These are phyloP conservation scores for Themeda triandra DNA, from an alignment of 176 grass and related monocot species.

Conservation along the genomic window DNA sequence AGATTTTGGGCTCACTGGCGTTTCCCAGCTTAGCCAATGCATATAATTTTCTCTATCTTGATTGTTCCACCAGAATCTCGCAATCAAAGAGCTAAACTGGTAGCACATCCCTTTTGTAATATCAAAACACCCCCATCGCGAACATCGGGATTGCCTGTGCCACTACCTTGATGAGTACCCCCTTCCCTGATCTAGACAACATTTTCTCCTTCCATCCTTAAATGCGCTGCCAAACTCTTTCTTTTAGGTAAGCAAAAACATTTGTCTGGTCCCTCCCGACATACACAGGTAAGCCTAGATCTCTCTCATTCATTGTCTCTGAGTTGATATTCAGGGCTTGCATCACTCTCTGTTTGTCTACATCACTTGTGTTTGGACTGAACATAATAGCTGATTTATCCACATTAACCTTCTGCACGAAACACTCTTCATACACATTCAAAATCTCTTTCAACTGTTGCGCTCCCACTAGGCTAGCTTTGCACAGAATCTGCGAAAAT, in stretches of 20 bases:
- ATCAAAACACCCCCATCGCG: background rate
- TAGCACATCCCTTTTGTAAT: background rate
- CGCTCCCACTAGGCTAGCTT: too few species aligned
- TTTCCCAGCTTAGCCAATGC: background rate
- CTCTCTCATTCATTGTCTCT: background rate
- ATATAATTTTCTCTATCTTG: background rate
- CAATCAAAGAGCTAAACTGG: background rate
- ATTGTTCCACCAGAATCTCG: background rate
- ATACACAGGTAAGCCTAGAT: background rate
- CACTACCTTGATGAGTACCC: background rate
- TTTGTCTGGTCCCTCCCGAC: background rate
- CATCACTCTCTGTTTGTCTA: too few species aligned
- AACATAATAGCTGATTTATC: too few species aligned
- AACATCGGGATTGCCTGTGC: background rate
- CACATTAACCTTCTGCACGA: too few species aligned
- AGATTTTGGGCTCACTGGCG: background rate
- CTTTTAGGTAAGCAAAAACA: background rate
- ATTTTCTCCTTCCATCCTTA: background rate
- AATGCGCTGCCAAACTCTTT: background rate
- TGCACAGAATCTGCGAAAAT: too few species aligned
- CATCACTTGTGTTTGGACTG: too few species aligned
- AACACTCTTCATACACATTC: too few species aligned
- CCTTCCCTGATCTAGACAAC: background rate
- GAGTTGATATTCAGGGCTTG: too few species aligned
- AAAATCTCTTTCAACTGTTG: too few species aligned